Percentiles rank a stretch among this genome's conserved stretches.
phyloP scores from a whole-genome alignment of 176 grass and related monocot species.

The Leersia perrieri region DNA sequence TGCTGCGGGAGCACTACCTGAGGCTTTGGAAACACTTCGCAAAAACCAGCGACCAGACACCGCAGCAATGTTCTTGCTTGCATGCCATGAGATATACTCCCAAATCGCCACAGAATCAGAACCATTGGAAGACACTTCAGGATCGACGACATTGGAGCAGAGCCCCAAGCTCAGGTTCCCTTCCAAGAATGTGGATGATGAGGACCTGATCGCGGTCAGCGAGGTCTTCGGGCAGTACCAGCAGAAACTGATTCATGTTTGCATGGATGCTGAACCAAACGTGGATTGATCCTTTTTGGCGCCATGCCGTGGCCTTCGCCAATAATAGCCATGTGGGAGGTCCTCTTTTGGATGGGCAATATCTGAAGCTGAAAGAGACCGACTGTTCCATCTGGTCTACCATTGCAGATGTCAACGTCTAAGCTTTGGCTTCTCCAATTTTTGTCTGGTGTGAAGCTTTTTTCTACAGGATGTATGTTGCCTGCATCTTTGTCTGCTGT shows the following conservation, averaged over 20 bases:
- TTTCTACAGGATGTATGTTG: slow-evolving; percentile 3
- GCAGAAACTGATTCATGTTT: slow-evolving; percentile 82
- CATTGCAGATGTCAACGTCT: neutral
- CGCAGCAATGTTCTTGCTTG: slow-evolving; percentile 89
- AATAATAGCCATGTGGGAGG: neutral
- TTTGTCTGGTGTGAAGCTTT: slow-evolving; percentile 10
- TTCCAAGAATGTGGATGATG: slow-evolving; percentile 62
- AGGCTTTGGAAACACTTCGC: slow-evolving; percentile 81
- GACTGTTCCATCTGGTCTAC: neutral
- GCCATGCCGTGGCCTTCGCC: neutral
- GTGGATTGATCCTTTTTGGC: slow-evolving; percentile 38
- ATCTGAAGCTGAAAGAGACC: neutral
- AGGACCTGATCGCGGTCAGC: slow-evolving; percentile 65
- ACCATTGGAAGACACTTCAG: slow-evolving; percentile 11
- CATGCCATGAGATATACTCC: slow-evolving; percentile 86
- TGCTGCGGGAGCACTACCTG: slow-evolving; percentile 80
- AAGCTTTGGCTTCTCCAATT: slow-evolving; percentile 4
- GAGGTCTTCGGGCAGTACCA: slow-evolving; percentile 97
- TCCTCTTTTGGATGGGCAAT: neutral
- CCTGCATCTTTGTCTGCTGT: slow-evolving; percentile 15
- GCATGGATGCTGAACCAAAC: slow-evolving; percentile 68
- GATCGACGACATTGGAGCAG: slow-evolving; percentile 4
- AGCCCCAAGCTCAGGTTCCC: slow-evolving; percentile 63
- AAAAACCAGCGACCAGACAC: slow-evolving; percentile 75
- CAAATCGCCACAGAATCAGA: slow-evolving; percentile 37